These are phyloP conservation scores for Arthrocladium fulminans DNA, from an alignment of 2,329 filamentous ascomycete species.

Conservation along the genomic window DNA sequence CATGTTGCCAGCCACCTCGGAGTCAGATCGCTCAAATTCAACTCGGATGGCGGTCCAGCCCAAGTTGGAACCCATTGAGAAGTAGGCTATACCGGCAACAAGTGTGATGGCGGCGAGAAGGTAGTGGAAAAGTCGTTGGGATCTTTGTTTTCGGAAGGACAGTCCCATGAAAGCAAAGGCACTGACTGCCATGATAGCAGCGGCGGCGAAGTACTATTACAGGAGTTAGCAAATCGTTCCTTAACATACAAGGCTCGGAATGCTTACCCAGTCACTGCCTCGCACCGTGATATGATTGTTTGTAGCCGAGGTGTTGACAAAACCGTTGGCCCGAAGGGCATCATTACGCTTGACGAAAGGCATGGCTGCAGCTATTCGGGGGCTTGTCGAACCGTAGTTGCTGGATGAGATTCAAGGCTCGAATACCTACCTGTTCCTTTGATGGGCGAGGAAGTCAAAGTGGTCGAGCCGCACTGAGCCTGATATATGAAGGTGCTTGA, in stretches of 20 bases:
- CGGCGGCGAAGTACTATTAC: conserved; percentile 18
- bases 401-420: too few species aligned
- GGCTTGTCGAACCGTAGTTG: not conserved
- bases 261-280: conserved; percentile 21
- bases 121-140: conserved; percentile 22
- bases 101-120: conserved; percentile 20
- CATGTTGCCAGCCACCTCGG: conserved; percentile 41
- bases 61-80: conserved; percentile 57
- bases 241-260: not conserved
- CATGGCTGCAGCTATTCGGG: not conserved
- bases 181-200: conserved; percentile 15
- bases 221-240: not conserved
- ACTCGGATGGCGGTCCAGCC: conserved; percentile 56
- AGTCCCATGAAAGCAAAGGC: conserved; percentile 18
- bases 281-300: conserved; percentile 23
- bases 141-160: conserved; percentile 17
- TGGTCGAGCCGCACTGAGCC: not conserved
- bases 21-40: conserved; percentile 44
- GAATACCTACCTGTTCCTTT: too few species aligned
- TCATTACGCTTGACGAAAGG: conserved; percentile 15
- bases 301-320: conserved; percentile 22
- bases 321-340: conserved; percentile 19
- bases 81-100: conserved; percentile 49
- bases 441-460: not conserved
- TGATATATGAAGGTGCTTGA: not conserved